Conservation (phyloP, 225 moss, liverwort and hornwort genomes). For the Marchantia polymorpha region DNA sequence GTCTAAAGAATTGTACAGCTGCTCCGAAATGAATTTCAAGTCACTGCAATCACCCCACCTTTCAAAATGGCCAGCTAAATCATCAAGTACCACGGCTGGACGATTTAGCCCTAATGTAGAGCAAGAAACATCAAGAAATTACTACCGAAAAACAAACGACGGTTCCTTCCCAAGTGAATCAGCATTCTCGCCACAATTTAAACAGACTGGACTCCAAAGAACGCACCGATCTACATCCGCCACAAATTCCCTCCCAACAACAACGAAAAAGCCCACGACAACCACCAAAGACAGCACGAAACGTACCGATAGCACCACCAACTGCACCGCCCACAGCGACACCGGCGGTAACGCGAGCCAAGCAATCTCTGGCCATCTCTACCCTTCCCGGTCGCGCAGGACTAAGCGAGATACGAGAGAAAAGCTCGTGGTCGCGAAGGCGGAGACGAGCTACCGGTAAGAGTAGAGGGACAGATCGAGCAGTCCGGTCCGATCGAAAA, state of each 20-base stretch:
- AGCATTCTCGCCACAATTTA: background rate
- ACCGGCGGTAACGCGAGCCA: conserved; percentile 75
- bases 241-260: background rate
- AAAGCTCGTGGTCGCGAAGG: background rate
- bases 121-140: background rate
- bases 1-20: background rate
- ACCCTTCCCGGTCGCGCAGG: background rate
- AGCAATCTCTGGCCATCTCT: conserved; percentile 56
- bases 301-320: conserved; percentile 64
- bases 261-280: background rate
- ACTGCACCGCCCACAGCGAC: conserved; percentile 81
- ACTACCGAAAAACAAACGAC: background rate
- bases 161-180: too few relatives aligned
- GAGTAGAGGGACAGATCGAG: background rate
- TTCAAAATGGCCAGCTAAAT: background rate
- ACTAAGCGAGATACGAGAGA: conserved; percentile 3
- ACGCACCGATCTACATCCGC: too few relatives aligned
- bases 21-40: background rate
- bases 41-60: too few relatives aligned
- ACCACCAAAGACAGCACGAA: background rate
- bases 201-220: background rate
- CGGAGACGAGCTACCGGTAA: background rate
- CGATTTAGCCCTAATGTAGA: background rate
- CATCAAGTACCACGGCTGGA: background rate
- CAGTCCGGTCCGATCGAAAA: background rate